Evolutionary conservation across 306 rosid species (phyloP).

Genomic region (Gastrolobium bilobum): DNA sequence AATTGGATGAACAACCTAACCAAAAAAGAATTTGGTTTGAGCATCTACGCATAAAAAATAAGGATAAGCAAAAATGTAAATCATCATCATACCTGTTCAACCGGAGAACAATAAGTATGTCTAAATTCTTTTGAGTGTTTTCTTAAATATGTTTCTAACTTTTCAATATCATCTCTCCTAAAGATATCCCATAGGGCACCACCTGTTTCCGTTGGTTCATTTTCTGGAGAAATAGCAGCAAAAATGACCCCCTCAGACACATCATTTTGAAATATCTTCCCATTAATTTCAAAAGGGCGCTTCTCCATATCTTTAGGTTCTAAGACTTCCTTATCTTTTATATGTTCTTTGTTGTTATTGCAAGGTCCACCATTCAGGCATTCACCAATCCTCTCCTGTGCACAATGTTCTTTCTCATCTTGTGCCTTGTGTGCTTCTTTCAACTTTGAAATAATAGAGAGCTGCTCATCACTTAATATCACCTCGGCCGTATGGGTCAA

Average conservation of each 20-base stretch:
- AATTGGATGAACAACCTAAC: slow-evolving; percentile 67
- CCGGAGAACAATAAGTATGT: slow-evolving; percentile 66
- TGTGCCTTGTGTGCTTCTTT: too few relatives aligned
- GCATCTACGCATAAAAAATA: not conserved
- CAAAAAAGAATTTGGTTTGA: not conserved
- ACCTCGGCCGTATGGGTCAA: slow-evolving; percentile 70
- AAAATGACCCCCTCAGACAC: slow-evolving; percentile 10
- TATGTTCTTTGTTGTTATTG: not conserved
- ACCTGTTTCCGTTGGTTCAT: slow-evolving; percentile 44
- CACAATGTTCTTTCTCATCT: slow-evolving; percentile 39
- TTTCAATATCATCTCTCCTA: slow-evolving; percentile 66
- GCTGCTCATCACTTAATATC: slow-evolving; percentile 44
- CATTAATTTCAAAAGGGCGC: slow-evolving; percentile 17
- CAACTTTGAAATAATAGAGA: too few relatives aligned
- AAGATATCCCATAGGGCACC: slow-evolving; percentile 79
- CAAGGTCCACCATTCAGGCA: not conserved
- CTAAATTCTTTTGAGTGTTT: slow-evolving; percentile 65
- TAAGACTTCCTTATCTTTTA: slow-evolving; percentile 23
- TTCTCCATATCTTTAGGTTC: slow-evolving; percentile 17
- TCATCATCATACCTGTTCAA: slow-evolving; percentile 51
- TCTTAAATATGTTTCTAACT: slow-evolving; percentile 65
- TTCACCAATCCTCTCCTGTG: slow-evolving; percentile 10
- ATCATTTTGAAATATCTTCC: not conserved
- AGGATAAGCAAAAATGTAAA: not conserved
- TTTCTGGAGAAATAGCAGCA: slow-evolving; percentile 24